Conservation (phyloP, 139 green algal species). For the Volvox reticuliferus region DNA sequence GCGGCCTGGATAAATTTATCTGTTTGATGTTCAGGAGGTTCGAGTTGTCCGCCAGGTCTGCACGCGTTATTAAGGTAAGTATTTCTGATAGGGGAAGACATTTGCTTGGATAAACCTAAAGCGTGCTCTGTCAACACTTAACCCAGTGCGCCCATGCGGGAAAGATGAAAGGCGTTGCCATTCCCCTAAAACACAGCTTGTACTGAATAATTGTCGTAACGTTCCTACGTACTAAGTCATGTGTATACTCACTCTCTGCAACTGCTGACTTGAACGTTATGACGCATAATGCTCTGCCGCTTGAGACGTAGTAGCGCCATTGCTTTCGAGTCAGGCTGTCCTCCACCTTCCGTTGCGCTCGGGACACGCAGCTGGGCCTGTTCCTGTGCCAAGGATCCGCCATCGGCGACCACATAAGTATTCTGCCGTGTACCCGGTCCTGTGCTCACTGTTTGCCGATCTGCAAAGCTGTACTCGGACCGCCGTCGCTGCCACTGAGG, state of each 20-base stretch:
- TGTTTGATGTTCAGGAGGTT: too few relatives aligned
- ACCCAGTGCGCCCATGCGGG: too few relatives aligned
- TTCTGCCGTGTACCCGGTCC: background rate
- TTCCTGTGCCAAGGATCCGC: background rate
- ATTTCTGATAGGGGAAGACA: too few relatives aligned
- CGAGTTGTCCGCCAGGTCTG: too few relatives aligned
- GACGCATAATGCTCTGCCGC: conserved; percentile 45
- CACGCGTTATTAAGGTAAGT: too few relatives aligned
- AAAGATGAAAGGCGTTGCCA: too few relatives aligned
- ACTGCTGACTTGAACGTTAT: background rate
- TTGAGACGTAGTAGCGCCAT: conserved; percentile 51
- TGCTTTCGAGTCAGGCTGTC: background rate
- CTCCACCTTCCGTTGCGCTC: background rate
- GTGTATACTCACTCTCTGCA: conserved; percentile 1
- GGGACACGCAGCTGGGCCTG: background rate
- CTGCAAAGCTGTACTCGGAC: conserved; percentile 2
- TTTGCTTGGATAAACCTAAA: too few relatives aligned
- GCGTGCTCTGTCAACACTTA: too few relatives aligned
- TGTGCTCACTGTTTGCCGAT: background rate
- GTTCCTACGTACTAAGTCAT: too few relatives aligned
- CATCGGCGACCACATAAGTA: background rate
- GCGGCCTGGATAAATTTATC: too few relatives aligned
- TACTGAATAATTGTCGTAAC: too few relatives aligned
- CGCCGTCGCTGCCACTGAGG: conserved; percentile 31
- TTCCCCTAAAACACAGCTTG: too few relatives aligned